Percentiles rank a stretch among this genome's conserved stretches.
phyloP scores from a whole-genome alignment of 176 grass and related monocot genomes.

The Bothriochloa decipiens region DNA sequence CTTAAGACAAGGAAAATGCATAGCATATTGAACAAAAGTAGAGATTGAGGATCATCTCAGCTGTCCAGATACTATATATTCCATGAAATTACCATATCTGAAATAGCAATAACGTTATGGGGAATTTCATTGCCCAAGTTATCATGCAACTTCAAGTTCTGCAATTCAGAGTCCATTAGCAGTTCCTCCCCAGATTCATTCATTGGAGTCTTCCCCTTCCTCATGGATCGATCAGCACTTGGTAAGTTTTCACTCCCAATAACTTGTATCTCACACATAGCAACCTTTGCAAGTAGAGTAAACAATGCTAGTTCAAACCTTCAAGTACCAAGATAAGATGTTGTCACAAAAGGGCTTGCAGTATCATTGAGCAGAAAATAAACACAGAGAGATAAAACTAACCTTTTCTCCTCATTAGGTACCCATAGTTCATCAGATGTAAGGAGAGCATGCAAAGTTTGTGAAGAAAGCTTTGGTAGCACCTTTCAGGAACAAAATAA shows the following conservation, averaged over 20 bases:
- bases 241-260: slow-evolving; percentile 46
- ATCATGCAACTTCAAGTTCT: slow-evolving; percentile 64
- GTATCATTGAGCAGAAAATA: slow-evolving; percentile 27
- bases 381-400: slow-evolving; percentile 34
- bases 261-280: slow-evolving; percentile 59
- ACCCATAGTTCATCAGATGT: slow-evolving; percentile 96
- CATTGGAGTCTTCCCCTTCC: slow-evolving; percentile 57
- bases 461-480: slow-evolving; percentile 92
- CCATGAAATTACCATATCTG: slow-evolving; percentile 53
- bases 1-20: slow-evolving; percentile 10
- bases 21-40: slow-evolving; percentile 23
- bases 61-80: slow-evolving; percentile 32
- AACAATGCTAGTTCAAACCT: slow-evolving; percentile 98
- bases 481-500: slow-evolving; percentile 65
- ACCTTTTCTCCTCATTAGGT: slow-evolving; percentile 98
- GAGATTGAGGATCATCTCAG: slow-evolving; percentile 27
- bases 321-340: slow-evolving; percentile 41
- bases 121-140: slow-evolving; percentile 52
- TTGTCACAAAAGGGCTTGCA: slow-evolving; percentile 33
- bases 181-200: slow-evolving; percentile 50
- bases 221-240: slow-evolving; percentile 43
- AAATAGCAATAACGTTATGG: slow-evolving; percentile 55
- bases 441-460: slow-evolving; percentile 89
- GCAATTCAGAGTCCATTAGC: slow-evolving; percentile 61
- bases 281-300: slow-evolving; percentile 79